Conservation (phyloP, 169 alveolate genomes). For the Plasmodium fragile region DNA sequence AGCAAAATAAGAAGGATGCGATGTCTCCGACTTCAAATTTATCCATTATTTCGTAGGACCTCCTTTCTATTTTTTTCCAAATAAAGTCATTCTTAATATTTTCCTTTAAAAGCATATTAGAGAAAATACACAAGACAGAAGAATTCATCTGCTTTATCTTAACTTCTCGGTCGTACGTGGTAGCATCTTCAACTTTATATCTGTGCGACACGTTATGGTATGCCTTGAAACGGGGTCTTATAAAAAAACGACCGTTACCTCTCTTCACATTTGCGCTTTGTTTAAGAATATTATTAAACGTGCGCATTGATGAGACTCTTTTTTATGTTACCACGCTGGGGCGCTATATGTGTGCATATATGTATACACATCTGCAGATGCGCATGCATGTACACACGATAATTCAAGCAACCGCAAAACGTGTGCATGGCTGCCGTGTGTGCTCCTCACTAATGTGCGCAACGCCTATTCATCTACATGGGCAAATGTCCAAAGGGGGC, state of each 20-base stretch:
- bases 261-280: slow-evolving; percentile 14
- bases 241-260: slow-evolving; percentile 14
- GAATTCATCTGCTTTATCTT: slow-evolving; percentile 71
- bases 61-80: slow-evolving; percentile 61
- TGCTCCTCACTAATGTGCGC: background rate
- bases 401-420: background rate
- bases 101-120: slow-evolving; percentile 71
- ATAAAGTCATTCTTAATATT: slow-evolving; percentile 52
- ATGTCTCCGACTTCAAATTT: slow-evolving; percentile 59
- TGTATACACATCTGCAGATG: background rate
- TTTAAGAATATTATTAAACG: slow-evolving; percentile 33
- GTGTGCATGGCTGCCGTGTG: background rate
- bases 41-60: slow-evolving; percentile 71
- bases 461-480: background rate
- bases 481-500: background rate
- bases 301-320: slow-evolving; percentile 31
- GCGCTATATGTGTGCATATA: background rate
- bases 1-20: slow-evolving; percentile 75
- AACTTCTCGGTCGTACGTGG: slow-evolving; percentile 15
- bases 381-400: background rate
- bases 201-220: slow-evolving; percentile 15
- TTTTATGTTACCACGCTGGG: background rate
- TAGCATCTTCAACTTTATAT: slow-evolving; percentile 31
- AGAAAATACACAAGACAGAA: slow-evolving; percentile 73
- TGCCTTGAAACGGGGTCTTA: slow-evolving; percentile 16